Conservation (phyloP, 371 early-diverging fungal species). For the Mucor lusitanicus region DNA sequence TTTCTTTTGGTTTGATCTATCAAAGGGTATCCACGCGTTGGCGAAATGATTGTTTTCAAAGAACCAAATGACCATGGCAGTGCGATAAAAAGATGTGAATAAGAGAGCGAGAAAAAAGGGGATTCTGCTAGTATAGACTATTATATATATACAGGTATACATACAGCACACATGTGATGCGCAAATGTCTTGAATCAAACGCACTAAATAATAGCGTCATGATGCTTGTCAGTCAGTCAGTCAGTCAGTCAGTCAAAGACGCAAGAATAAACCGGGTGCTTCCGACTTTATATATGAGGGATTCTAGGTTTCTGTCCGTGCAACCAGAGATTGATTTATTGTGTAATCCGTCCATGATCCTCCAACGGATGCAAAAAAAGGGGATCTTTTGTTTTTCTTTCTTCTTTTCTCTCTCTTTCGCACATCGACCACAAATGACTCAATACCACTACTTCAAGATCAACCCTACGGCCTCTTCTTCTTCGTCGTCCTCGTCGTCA, state of each 20-base stretch:
- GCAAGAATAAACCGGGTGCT: background rate
- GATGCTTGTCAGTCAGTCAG: conserved; percentile 6
- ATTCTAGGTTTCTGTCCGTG: background rate
- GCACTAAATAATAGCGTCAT: conserved; percentile 6
- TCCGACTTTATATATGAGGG: background rate
- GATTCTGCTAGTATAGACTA: background rate
- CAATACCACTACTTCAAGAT: background rate
- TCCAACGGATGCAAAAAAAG: background rate
- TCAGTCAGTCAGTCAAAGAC: conserved; percentile 4
- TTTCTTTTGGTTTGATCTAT: conserved; percentile 37
- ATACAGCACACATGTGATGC: conserved; percentile 8
- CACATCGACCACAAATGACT: background rate
- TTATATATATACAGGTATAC: background rate
- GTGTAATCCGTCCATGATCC: background rate
- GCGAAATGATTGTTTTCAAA: conserved; percentile 39
- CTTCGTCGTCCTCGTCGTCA: background rate
- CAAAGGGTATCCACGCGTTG: conserved; percentile 46
- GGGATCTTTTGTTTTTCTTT: background rate
- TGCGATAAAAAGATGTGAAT: background rate
- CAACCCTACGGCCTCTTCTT: background rate
- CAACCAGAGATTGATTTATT: background rate
- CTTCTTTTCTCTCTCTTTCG: conserved; percentile 1
- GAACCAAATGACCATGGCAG: conserved; percentile 33
- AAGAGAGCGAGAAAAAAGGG: background rate
- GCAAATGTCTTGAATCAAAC: background rate